These are phyloP conservation scores for Cerrena zonata DNA, from an alignment of 1,284 basidiomycete species.

Conservation along the genomic window DNA sequence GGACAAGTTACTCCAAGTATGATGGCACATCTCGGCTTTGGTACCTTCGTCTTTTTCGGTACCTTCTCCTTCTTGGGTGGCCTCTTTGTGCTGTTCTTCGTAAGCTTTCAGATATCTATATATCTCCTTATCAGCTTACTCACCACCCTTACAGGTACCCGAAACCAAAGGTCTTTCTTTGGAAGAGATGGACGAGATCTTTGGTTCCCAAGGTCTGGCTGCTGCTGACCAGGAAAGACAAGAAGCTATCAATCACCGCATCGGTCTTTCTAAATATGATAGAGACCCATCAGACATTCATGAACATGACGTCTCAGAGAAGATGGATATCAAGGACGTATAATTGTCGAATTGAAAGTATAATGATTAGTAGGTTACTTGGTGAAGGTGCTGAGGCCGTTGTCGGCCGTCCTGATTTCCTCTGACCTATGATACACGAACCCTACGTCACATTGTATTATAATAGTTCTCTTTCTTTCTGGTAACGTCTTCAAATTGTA, in stretches of 20 bases:
- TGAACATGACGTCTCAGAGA: slow-evolving; percentile 1
- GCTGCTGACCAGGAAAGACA: slow-evolving; percentile 51
- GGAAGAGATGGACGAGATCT: slow-evolving; percentile 69
- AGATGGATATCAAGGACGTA: no score
- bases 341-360: no score
- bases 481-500: no score
- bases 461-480: no score
- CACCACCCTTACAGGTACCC: slow-evolving; percentile 39
- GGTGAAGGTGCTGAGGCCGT: no score
- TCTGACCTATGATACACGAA: no score
- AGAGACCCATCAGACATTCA: slow-evolving; percentile 12
- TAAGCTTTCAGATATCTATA: slow-evolving; percentile 29
- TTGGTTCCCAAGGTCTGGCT: slow-evolving; percentile 50
- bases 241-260: slow-evolving; percentile 49
- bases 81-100: slow-evolving; percentile 57
- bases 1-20: slow-evolving; percentile 60
- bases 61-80: slow-evolving; percentile 59
- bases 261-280: slow-evolving; percentile 41
- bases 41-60: slow-evolving; percentile 70
- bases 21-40: slow-evolving; percentile 51
- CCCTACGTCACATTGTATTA: no score
- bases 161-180: slow-evolving; percentile 64
- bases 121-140: background rate
- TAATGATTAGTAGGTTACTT: no score
- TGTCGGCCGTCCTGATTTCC: no score